Evolutionary conservation across 305 asterid species (phyloP).

Genomic region (Fraxinus xanthoxyloides): DNA sequence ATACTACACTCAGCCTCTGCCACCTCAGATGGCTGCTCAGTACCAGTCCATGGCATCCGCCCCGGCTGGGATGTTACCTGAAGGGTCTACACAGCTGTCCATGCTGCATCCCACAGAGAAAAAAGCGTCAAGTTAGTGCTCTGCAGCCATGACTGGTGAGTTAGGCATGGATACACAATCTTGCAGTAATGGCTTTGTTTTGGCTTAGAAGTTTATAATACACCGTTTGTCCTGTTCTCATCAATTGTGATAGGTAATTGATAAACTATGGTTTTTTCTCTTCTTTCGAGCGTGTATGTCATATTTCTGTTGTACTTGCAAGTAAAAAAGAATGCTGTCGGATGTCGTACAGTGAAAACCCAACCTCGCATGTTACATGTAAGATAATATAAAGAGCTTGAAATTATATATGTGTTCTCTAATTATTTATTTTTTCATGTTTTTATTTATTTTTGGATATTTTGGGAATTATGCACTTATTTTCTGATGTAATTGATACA

Average conservation of each 20-base stretch:
- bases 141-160: constrained; percentile 58
- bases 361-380: constrained; percentile 21
- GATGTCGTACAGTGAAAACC: constrained; percentile 31
- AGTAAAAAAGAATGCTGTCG: constrained; percentile 18
- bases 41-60: constrained; percentile 65
- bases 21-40: constrained; percentile 69
- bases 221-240: constrained; percentile 11
- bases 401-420: background rate
- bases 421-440: background rate
- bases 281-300: constrained; percentile 22
- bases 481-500: background rate
- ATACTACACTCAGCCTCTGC: constrained; percentile 66
- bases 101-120: constrained; percentile 52
- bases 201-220: constrained; percentile 15
- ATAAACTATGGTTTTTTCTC: constrained; percentile 17
- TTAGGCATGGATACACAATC: constrained; percentile 57
- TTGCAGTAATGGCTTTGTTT: constrained; percentile 67
- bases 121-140: constrained; percentile 49
- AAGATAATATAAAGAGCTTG: constrained; percentile 7
- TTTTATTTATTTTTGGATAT: background rate
- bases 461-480: background rate
- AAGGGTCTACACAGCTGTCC: constrained; percentile 42
- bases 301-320: constrained; percentile 13
- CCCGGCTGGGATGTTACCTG: constrained; percentile 42
- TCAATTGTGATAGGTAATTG: constrained; percentile 30